Conservation (phyloP, 345 rosid species). For the Streptanthus diversifolius region DNA sequence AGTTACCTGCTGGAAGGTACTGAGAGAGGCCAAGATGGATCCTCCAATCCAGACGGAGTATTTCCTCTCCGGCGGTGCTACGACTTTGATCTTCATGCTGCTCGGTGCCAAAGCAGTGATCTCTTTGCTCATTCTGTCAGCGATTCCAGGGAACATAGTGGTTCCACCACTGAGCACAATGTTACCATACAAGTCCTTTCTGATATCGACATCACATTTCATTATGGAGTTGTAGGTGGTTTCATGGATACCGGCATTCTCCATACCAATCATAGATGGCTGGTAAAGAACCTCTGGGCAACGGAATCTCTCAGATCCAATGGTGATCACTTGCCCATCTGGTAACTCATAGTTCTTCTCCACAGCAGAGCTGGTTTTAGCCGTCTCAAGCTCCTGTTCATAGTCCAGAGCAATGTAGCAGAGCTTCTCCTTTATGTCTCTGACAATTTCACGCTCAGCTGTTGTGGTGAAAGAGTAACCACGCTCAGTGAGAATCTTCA, state of each 20-base stretch:
- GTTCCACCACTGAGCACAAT: slow-evolving; percentile 89
- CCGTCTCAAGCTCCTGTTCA: slow-evolving; percentile 82
- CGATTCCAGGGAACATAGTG: slow-evolving; percentile 83
- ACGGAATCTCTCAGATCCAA: slow-evolving; percentile 86
- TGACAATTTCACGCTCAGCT: slow-evolving; percentile 89
- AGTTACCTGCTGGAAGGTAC: slow-evolving; percentile 88
- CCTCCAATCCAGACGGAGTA: slow-evolving; percentile 93
- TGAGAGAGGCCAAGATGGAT: slow-evolving; percentile 80
- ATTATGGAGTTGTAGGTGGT: slow-evolving; percentile 86
- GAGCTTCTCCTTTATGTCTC: slow-evolving; percentile 89
- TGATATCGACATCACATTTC: slow-evolving; percentile 86
- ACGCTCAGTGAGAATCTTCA: slow-evolving; percentile 90
- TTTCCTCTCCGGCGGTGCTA: slow-evolving; percentile 84
- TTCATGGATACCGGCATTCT: slow-evolving; percentile 80
- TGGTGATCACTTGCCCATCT: slow-evolving; percentile 86
- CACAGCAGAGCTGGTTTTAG: slow-evolving; percentile 73
- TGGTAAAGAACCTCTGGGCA: slow-evolving; percentile 93
- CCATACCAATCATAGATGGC: slow-evolving; percentile 93
- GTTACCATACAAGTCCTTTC: slow-evolving; percentile 79
- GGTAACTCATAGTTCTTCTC: slow-evolving; percentile 88
- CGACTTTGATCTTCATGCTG: slow-evolving; percentile 93
- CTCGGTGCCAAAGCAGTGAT: slow-evolving; percentile 82
- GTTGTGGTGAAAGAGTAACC: slow-evolving; percentile 90
- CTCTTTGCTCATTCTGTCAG: slow-evolving; percentile 93
- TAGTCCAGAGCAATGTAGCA: slow-evolving; percentile 81